phyloP scores from a whole-genome alignment of 2,329 filamentous ascomycete species.

The Fusarium pseudocircinatum region DNA sequence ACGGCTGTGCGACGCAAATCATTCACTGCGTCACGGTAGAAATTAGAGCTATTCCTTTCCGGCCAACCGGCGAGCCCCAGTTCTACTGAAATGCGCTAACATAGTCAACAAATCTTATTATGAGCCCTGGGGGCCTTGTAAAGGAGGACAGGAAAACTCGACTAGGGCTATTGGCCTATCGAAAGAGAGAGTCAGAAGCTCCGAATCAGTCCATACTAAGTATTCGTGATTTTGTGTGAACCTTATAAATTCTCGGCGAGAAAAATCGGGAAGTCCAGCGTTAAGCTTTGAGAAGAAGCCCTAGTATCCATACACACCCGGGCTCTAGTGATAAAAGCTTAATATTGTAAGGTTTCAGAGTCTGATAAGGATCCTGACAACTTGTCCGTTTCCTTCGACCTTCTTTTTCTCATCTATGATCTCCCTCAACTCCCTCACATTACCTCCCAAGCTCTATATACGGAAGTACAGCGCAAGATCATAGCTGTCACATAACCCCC shows the following conservation, averaged over 20 bases:
- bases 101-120: too few species aligned
- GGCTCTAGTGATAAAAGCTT: background rate
- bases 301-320: background rate
- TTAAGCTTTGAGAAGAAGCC: background rate
- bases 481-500: background rate
- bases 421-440: background rate
- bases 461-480: background rate
- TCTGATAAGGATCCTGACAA: background rate
- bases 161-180: too few species aligned
- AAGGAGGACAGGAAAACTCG: too few species aligned
- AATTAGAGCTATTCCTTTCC: too few species aligned
- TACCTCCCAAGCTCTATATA: background rate
- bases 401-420: background rate
- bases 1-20: too few species aligned
- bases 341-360: too few species aligned
- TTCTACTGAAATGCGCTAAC: too few species aligned
- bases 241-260: background rate
- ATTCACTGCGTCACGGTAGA: too few species aligned
- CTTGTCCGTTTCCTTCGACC: background rate
- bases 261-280: fast-evolving
- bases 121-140: too few species aligned
- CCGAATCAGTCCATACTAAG: too few species aligned
- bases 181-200: too few species aligned
- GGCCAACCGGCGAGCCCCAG: too few species aligned
- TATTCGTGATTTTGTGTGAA: background rate